These are phyloP conservation scores for Ogataea sp. DNA, from an alignment of 805 yeast species.

Conservation along the genomic window DNA sequence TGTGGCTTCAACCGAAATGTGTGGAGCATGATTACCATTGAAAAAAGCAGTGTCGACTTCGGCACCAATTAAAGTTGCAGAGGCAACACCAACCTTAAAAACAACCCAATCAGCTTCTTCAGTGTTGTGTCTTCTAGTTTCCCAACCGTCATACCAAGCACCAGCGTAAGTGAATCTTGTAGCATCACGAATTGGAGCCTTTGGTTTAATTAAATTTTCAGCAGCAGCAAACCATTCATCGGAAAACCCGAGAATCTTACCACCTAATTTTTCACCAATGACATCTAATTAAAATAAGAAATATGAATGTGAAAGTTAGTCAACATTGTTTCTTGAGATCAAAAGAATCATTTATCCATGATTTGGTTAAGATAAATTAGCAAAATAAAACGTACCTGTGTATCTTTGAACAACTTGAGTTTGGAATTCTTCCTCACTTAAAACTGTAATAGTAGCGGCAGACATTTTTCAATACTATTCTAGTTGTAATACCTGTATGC, in stretches of 20 bases:
- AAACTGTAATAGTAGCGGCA: constrained; percentile 6
- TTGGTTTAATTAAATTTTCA: constrained; percentile 73
- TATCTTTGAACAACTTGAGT: constrained; percentile 39
- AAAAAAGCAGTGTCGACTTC: constrained; percentile 93
- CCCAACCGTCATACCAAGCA: constrained; percentile 99
- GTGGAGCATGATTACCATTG: constrained; percentile 94
- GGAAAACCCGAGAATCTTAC: constrained; percentile 56
- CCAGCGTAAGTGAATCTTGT: constrained; percentile 77
- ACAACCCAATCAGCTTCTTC: constrained; percentile 85
- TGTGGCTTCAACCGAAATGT: constrained; percentile 73
- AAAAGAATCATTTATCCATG: no score
- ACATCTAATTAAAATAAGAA: constrained; percentile 42
- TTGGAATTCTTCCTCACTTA: constrained; percentile 34
- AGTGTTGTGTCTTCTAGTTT: constrained; percentile 87
- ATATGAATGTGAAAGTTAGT: neutral
- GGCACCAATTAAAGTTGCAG: constrained; percentile 72
- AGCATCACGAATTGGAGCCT: constrained; percentile 73
- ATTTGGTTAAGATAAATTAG: no score
- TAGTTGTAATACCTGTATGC: no score
- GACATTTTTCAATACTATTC: no score
- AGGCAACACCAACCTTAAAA: constrained; percentile 72
- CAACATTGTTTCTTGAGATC: no score
- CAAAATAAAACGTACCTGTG: constrained; percentile 35
- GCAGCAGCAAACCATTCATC: constrained; percentile 98
- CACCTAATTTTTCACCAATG: constrained; percentile 79